Conservation (phyloP, 257 asterid genomes). For the Gentiana macrophylla region DNA sequence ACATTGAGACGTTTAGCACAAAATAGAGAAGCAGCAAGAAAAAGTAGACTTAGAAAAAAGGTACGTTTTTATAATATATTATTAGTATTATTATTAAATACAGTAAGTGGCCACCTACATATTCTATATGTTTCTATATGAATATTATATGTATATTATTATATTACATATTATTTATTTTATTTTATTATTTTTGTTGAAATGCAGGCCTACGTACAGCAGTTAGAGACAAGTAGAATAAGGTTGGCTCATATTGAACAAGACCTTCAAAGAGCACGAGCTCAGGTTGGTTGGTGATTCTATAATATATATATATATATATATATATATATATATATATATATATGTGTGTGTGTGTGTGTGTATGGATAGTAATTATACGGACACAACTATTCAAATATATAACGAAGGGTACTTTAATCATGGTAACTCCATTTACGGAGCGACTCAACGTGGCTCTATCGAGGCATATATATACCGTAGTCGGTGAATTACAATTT, state of each 20-base stretch:
- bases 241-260: slow-evolving; percentile 90
- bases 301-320: too few relatives aligned
- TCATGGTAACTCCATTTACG: too few relatives aligned
- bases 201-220: slow-evolving; percentile 89
- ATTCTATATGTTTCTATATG: not conserved
- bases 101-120: not conserved
- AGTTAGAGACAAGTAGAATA: slow-evolving; percentile 86
- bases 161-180: not conserved
- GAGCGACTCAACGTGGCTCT: too few relatives aligned
- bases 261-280: slow-evolving; percentile 83
- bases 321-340: too few relatives aligned
- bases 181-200: not conserved
- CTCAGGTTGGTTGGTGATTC: slow-evolving; percentile 47
- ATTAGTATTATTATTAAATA: not conserved
- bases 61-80: slow-evolving; percentile 17
- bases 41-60: slow-evolving; percentile 94
- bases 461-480: too few relatives aligned
- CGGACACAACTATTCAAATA: too few relatives aligned
- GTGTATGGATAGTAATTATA: too few relatives aligned
- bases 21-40: slow-evolving; percentile 96
- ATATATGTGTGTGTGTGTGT: too few relatives aligned
- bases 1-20: slow-evolving; percentile 94
- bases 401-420: too few relatives aligned
- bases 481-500: too few relatives aligned
- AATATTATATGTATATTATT: too few relatives aligned